A percentile compares a stretch with the other conserved stretches of the same genome.
These are phyloP conservation scores for Chaetoscypha palmicola DNA, from an alignment of 2,329 filamentous ascomycete species.

Conservation along the genomic window DNA sequence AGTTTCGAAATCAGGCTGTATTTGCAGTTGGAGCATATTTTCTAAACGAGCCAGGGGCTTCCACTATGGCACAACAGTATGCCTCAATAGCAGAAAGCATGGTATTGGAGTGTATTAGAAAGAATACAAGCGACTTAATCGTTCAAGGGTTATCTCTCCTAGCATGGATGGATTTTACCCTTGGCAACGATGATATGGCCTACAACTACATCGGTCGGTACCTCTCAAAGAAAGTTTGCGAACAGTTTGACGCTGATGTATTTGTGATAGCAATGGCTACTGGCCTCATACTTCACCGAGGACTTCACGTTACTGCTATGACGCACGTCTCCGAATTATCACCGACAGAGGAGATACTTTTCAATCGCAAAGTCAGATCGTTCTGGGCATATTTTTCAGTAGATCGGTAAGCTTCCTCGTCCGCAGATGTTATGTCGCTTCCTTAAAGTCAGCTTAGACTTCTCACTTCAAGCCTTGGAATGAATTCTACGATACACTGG, in stretches of 20 bases:
- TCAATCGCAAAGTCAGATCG: slow-evolving; percentile 7
- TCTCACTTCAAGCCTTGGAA: slow-evolving; percentile 11
- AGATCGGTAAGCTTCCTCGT: slow-evolving; percentile 10
- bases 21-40: slow-evolving; percentile 7
- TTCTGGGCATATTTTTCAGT: slow-evolving; percentile 19
- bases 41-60: background rate
- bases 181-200: slow-evolving; percentile 10
- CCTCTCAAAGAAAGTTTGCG: background rate
- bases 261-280: slow-evolving; percentile 4
- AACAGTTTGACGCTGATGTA: background rate
- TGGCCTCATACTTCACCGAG: slow-evolving; percentile 3
- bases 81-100: slow-evolving; percentile 3
- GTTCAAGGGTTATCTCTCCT: slow-evolving; percentile 8
- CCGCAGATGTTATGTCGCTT: no score
- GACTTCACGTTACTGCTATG: slow-evolving; percentile 8
- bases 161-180: slow-evolving; percentile 8
- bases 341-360: background rate
- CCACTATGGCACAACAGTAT: background rate
- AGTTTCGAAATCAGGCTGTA: slow-evolving; percentile 2
- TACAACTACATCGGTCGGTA: slow-evolving; percentile 9
- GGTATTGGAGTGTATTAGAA: background rate
- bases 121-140: slow-evolving; percentile 3
- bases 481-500: slow-evolving; percentile 19
- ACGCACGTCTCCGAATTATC: background rate
- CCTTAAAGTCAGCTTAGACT: no score